Conservation (phyloP, 495 filamentous ascomycete genomes). For the Trichoderma asperelloides region DNA sequence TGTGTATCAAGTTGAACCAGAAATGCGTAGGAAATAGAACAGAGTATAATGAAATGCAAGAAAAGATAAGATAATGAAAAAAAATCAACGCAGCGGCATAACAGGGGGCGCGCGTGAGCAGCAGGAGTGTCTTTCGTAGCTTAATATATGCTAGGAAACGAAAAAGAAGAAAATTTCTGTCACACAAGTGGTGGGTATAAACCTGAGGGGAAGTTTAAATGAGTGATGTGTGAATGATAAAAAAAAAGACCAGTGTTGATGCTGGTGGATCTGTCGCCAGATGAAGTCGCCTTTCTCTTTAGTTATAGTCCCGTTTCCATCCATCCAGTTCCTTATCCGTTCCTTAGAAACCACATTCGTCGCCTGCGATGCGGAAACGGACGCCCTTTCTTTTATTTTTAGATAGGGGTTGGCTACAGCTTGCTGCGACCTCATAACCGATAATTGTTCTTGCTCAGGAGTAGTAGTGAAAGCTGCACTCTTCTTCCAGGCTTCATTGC, state of each 20-base stretch:
- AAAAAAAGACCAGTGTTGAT: not conserved
- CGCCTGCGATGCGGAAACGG: not conserved
- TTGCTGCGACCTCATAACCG: not conserved
- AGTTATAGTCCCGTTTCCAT: not conserved
- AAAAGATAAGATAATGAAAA: conserved; percentile 16
- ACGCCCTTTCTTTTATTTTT: not conserved
- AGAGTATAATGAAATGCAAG: not conserved
- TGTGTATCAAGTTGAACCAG: not conserved
- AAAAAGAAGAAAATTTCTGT: not conserved
- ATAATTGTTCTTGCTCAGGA: not conserved
- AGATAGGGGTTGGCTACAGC: not conserved
- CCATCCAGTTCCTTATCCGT: not conserved
- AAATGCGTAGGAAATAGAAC: not conserved
- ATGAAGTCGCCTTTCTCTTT: conserved; percentile 6
- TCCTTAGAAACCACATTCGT: not conserved
- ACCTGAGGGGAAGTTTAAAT: not conserved
- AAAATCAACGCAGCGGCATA: conserved; percentile 10
- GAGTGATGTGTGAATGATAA: not conserved
- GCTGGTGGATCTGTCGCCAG: conserved; percentile 6
- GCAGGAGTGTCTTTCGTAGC: not conserved
- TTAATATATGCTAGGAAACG: not conserved
- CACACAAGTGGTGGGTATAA: not conserved
- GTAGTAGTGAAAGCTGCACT: not conserved
- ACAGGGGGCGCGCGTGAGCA: conserved; percentile 1
- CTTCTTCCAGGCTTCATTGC: not conserved